Evolutionary conservation across 768 basidiomycete genomes (phyloP), one percentile per base, ranked within the genome.

Genomic region (Boletus pseudo-olivaceus): DNA sequence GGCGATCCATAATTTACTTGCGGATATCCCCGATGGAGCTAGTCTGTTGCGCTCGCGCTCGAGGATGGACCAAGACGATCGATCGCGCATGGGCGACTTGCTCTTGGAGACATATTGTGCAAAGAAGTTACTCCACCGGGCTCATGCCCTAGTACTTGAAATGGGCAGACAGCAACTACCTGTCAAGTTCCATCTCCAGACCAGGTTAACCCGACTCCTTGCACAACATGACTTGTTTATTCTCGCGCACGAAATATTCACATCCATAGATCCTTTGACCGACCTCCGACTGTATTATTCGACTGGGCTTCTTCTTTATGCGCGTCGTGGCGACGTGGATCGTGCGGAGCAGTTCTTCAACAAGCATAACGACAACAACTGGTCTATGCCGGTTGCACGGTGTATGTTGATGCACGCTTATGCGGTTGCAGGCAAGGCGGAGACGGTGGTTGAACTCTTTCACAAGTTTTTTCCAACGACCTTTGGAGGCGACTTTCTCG

Each of bases 371-470:
- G 64, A 67, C 11, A 63, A 61, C 19, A 60, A 66, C 4, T 65
- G 68, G 65, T 65, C 61, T 35, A 55, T 58, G 1, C 26, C 57
- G 3, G 57, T 58, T 15, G 74, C 76, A 45, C 70, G 72, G 39
- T 72, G 74, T n/a, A 72, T 77, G 69, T 62, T 83, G 27, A 71
- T 92, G 65, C 80, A 82, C 55, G 76, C 79, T 0, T 76, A 83
- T 62, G 84, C 85, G 5, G 69, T 75, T 30, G 63, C 72, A 11
- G 79, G 79, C 14, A 69, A 72, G 37, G 67, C 68, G 1, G 64
- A 73, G 19, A 67, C 70, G 35, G 78, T 80, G 23, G 68, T 76
- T 9, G 67, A 72, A 40, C 64, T 82, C 29, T 92, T 90, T 68
- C 63, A 81, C 55, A 56, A 77, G 39, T 78, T 79, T 56, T 90